Conservation (phyloP, 2,329 filamentous ascomycete genomes). For the Colletotrichum agaves region DNA sequence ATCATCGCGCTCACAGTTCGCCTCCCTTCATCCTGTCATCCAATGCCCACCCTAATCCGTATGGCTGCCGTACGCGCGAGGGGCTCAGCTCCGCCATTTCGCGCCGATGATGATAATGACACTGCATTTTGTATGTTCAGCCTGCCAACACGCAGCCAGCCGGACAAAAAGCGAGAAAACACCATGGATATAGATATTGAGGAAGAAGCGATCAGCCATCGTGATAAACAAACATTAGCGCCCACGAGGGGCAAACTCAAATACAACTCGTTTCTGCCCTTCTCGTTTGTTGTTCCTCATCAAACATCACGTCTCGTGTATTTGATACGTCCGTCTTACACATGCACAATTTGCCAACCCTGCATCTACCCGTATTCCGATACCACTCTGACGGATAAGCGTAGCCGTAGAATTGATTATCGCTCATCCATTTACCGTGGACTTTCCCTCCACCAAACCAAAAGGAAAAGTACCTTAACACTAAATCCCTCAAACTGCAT, state of each 20-base stretch:
- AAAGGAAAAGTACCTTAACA: background rate
- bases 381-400: background rate
- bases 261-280: background rate
- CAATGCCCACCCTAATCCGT: background rate
- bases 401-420: background rate
- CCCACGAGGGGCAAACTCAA: background rate
- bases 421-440: slow-evolving; percentile 2
- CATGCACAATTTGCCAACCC: background rate
- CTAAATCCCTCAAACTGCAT: slow-evolving; percentile 4
- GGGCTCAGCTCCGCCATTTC: background rate
- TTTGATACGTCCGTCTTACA: background rate
- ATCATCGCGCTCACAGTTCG: background rate
- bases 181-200: background rate
- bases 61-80: background rate
- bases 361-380: background rate
- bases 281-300: background rate
- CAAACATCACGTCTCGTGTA: background rate
- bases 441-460: slow-evolving; percentile 9
- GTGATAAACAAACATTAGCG: background rate
- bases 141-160: background rate
- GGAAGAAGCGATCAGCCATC: background rate
- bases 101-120: background rate
- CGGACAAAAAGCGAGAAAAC: slow-evolving; percentile 2
- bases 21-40: background rate
- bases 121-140: background rate